Base-by-base conservation (phyloP, 164 flowering plant genomes). In the Echeveria elegans region DNA sequence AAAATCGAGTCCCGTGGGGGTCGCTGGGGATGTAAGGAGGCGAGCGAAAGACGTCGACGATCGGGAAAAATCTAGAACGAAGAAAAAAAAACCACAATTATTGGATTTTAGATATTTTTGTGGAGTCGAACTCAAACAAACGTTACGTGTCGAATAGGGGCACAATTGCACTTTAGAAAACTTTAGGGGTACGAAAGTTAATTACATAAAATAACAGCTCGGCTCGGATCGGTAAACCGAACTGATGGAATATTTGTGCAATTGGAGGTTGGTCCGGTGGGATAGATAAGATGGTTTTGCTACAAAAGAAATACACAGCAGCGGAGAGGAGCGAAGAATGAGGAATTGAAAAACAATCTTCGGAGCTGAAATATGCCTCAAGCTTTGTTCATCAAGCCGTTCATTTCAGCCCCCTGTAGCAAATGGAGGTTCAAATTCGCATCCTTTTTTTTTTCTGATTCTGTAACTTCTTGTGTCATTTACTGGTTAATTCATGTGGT, bases 341-440 rank as follows among this genome's bases (percentile, higher is more conserved):
- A 28, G 28, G 32, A 28, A 28, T n/a, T n/a, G n/a, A n/a, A n/a
- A n/a, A n/a, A n/a, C n/a, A n/a, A n/a, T n/a, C n/a, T n/a, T n/a
- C n/a, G n/a, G 26, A 56, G 32, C 32, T 56, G 61, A 26, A 56
- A 34, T 3, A 56, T 56, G 61, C 61, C 61, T 56, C 61, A 28
- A 56, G 61, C 61, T 15, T 26, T 56, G 61, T 28, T 56, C n/a
- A 19, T 28, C 34, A 56, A 56, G 61, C 61, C 61, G 4, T 56
- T 56, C 61, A 56, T 56, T 56, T 26, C 61, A 56, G 19, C 61
- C 32, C 61, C 61, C 14, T 56, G 32, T 12, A 28, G 19, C 32
- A 28, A 14, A 26, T 56, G 31, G 31, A 26, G 61, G 61, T 28
- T 26, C 32, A 56, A 14, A 29, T 56, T 56, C 5, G 31, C 19